Percentiles rank a stretch among this genome's conserved stretches.
Evolutionary conservation across 805 yeast species (phyloP).

Genomic region (Myxozyma mucilagina): DNA sequence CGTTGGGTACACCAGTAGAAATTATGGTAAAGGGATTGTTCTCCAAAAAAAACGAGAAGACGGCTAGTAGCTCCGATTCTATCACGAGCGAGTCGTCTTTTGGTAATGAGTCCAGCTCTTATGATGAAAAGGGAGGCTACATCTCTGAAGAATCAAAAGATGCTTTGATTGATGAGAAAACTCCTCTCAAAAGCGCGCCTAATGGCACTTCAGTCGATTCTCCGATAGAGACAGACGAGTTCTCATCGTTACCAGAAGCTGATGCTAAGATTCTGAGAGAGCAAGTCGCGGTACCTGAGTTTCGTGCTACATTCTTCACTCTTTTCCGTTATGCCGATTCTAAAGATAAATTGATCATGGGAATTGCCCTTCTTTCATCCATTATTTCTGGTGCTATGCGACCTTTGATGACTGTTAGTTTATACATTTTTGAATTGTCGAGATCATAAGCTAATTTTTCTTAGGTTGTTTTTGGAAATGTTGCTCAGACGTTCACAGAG

Average conservation of each 20-base stretch:
- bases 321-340: slow-evolving; percentile 42
- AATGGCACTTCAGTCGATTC: slow-evolving; percentile 1
- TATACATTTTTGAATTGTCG: slow-evolving; percentile 48
- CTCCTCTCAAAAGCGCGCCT: slow-evolving; percentile 17
- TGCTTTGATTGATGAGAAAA: slow-evolving; percentile 9
- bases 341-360: slow-evolving; percentile 19
- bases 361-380: slow-evolving; percentile 40
- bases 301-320: slow-evolving; percentile 33
- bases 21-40: not conserved
- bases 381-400: slow-evolving; percentile 36
- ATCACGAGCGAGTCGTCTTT: not conserved
- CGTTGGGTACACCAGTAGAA: not conserved
- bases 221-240: slow-evolving; percentile 21
- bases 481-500: slow-evolving; percentile 42
- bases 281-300: slow-evolving; percentile 36
- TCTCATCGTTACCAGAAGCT: slow-evolving; percentile 34
- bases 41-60: not conserved
- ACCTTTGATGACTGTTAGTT: slow-evolving; percentile 43
- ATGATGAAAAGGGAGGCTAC: slow-evolving; percentile 6
- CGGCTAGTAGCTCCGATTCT: not conserved
- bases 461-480: slow-evolving; percentile 45
- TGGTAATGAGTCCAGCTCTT: not conserved
- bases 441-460: slow-evolving; percentile 53
- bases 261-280: slow-evolving; percentile 40
- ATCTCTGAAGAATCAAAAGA: not conserved